Base-by-base conservation (phyloP, 1,284 basidiomycete species). In the Phylloboletellus chloephorus region DNA sequence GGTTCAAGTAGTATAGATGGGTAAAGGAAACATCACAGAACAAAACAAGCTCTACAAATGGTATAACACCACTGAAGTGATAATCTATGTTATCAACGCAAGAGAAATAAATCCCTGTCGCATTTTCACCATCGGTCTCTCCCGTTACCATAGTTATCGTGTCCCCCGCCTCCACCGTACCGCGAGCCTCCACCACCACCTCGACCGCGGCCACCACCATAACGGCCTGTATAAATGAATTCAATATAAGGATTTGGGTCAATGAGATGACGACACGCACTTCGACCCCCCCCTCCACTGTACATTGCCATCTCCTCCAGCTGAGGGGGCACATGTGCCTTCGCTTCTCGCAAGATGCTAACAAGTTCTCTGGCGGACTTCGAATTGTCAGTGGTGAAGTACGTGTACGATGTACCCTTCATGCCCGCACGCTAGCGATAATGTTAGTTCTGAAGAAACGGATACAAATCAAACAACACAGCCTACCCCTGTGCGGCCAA, bases 301-400 rank as follows among this genome's bases (percentile, higher is more conserved):
- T 83, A 95, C 70, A 81, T 81, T 3, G 76, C 77, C 91, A 98
- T 96, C 68, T 98, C 89, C 63, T 93, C 87, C 3, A 98, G 73
- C 63, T 95, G 90, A 41, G 87, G 78, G 16, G 95, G 92, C 19
- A 98, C 73, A 37, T 76, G 72, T 23, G 92, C 83, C 63, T 94
- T 94, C 35, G 92, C 90, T 67, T 98, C 95, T 50, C 79, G 76
- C 49, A 98, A 69, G 54, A 98, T 97, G 51, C 68, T 74, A 43
- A 98, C 72, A 11, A 98, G 77, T 60, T 98, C 95, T 37, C 92
- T 86, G 12, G 95, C 93, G 52, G 82, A 82, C 72, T 95, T 96
- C 45, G 89, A 84, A 67, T 95, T 97, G 59, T 96, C 90, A 38
- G 86, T 86, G 41, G 89, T 94, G 70, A 98, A 95, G 76, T 95